phyloP scores from a whole-genome alignment of 2,329 filamentous ascomycete species.

The Periconia sp. region DNA sequence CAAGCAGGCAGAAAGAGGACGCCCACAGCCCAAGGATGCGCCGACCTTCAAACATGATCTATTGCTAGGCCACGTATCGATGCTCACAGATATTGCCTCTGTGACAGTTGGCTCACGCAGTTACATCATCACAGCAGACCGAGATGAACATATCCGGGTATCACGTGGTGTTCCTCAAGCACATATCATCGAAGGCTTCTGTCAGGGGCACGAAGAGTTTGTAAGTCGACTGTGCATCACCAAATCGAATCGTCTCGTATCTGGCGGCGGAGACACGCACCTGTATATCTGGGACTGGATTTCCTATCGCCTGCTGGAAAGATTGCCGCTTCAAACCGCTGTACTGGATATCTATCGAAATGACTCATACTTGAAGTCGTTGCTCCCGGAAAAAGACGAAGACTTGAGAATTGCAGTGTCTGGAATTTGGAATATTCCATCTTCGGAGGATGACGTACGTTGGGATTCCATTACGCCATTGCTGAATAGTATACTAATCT shows the following conservation, averaged over 20 bases:
- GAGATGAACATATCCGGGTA: constrained; percentile 84
- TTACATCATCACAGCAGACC: constrained; percentile 69
- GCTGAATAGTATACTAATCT: constrained; percentile 6
- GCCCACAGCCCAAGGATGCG: constrained; percentile 51
- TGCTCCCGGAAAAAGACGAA: constrained; percentile 11
- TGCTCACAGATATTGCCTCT: constrained; percentile 76
- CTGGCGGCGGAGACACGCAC: constrained; percentile 81
- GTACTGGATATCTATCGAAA: constrained; percentile 21
- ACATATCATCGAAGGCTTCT: constrained; percentile 86
- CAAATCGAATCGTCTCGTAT: constrained; percentile 67
- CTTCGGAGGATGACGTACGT: constrained; percentile 42
- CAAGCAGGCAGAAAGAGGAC: constrained; percentile 45
- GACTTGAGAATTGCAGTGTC: constrained; percentile 50
- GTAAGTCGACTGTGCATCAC: constrained; percentile 75
- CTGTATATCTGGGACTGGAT: constrained; percentile 84
- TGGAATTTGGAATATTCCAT: constrained; percentile 52
- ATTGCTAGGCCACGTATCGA: constrained; percentile 89
- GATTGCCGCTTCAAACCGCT: constrained; percentile 46
- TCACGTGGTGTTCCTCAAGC: constrained; percentile 80
- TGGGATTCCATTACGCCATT: constrained; percentile 20
- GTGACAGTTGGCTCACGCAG: constrained; percentile 53
- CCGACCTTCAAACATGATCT: constrained; percentile 72
- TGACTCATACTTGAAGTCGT: constrained; percentile 15
- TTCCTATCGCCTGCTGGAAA: constrained; percentile 56
- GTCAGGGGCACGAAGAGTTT: constrained; percentile 85